phyloP scores from a whole-genome alignment of 2,329 filamentous ascomycete genomes.

The Leptographium wingfieldii region DNA sequence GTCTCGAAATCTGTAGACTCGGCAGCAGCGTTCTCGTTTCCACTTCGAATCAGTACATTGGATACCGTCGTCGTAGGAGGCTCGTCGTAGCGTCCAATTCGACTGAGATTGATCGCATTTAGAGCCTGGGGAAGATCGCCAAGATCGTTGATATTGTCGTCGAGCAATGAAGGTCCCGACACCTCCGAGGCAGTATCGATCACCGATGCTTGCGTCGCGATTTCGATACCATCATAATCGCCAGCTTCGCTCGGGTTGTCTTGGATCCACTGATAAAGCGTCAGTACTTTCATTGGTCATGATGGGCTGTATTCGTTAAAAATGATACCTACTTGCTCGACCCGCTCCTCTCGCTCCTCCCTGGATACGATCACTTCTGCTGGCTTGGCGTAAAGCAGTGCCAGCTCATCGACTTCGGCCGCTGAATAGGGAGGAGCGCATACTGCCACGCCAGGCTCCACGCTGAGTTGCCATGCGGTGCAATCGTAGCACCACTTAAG shows the following conservation, averaged over 20 bases:
- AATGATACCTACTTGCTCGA: constrained; percentile 4
- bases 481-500: constrained; percentile 26
- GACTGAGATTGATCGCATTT: constrained; percentile 8
- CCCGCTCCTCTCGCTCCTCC: background rate
- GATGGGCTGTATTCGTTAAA: background rate
- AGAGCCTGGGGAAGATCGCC: constrained; percentile 8
- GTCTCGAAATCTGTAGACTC: background rate
- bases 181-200: constrained; percentile 1
- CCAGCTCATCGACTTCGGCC: constrained; percentile 3
- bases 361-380: background rate
- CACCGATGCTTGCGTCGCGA: constrained; percentile 2
- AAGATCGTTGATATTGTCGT: constrained; percentile 1
- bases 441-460: constrained; percentile 15
- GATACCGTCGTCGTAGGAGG: background rate
- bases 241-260: constrained; percentile 10
- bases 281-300: background rate
- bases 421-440: constrained; percentile 11
- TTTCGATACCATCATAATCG: constrained; percentile 6
- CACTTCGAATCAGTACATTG: background rate
- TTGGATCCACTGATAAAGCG: constrained; percentile 10
- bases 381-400: background rate
- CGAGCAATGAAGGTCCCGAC: constrained; percentile 5
- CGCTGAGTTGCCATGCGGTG: constrained; percentile 18
- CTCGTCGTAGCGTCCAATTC: background rate
- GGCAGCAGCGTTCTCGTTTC: background rate